Base-by-base conservation (phyloP, 345 rosid genomes). In the Syzygium oleosum region DNA sequence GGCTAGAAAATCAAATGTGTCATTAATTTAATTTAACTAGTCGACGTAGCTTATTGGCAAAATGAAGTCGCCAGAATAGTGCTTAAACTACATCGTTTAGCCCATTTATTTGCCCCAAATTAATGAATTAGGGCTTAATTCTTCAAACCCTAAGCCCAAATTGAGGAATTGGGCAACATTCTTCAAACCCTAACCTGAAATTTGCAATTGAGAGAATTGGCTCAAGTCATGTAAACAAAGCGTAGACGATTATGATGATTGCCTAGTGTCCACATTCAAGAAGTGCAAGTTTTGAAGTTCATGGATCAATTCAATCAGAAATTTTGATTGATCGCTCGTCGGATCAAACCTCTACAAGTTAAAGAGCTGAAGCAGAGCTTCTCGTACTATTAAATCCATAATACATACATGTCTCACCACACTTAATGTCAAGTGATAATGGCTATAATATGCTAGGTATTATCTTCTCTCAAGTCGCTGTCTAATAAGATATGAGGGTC, bases 31-130 rank as follows among this genome's bases (percentile, higher is more conserved):
- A n/a, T n/a, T 61, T 61, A 61, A 31, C 21, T 34, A 5, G 1
- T 68, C 0, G 46, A 17, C 4, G 5, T 34, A 5, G 12, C 21
- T 16, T 12, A 1, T 31, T 1, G 13, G 46, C 12, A 0, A 68
- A 5, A 68, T 31, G 21, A 68, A 68, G 46, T 68, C 14, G 5
- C 11, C 79, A 19, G 16, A 4, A 68, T 68, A 9, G 80, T 73
- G 25, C 27, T 19, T 73, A 38, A 73, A 38, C 3, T 22, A 73
- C 12, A 22, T 5, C 13, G 3, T 73, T 19, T 38, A 73, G 49
- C 83, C 49, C 43, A 19, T 34, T 19, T 73, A 2, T 73, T 73
- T 73, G 49, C 23, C 49, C 49, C 22, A 38, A 73, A 73, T 73
- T 73, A 19, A 73, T 21, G 23, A 38, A 19, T 38, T 34, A 6